Evolutionary conservation across 345 rosid species (phyloP), one percentile per base, ranked within the genome.

Genomic region (Ailanthus altissimus): DNA sequence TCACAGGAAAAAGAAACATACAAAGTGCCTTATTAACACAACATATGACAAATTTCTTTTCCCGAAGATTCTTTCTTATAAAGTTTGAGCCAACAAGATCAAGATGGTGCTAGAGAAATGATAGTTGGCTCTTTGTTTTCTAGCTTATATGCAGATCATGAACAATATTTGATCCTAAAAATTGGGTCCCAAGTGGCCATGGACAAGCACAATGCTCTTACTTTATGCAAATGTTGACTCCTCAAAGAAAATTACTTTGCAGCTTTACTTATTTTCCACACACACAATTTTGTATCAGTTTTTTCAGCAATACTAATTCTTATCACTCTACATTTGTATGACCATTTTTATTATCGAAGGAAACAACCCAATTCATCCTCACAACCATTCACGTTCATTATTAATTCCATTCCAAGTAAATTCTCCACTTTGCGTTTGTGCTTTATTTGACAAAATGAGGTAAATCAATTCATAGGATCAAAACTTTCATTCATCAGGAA

Each of bases 181-280:
- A 15, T 50, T 65, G 23, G 28, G 72, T 64, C 63, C 43, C 72
- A 21, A 12, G 16, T 23, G 20, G 36, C 51, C 47, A 4, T 12
- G 77, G 36, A 43, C 68, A 13, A 15, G 76, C 49, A 51, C 60
- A 47, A 51, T 18, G 61, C n/a, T 53, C 47, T n/a, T 51, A 20
- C 47, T 8, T 8, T 60, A 5, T 73, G 67, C 56, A 46, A 54
- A 54, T 20, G 59, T 54, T n/a, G 59, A 54, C 59, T 26, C 51
- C 8, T 42, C 6, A 20, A n/a, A 43, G 23, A 28, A 49, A 69
- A 18, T 23, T 26, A 8, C 40, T 67, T 43, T 16, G 72, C 25
- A 32, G 1, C 38, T 32, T 1, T 3, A 32, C 38, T 32, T 32
- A 32, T 3, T 32, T 32, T 32, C 8, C 46, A 40, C 6, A 5